A percentile compares a stretch with the other conserved stretches of the same genome.
These are phyloP conservation scores for Tylopilus subfusipes DNA, from an alignment of 768 basidiomycete genomes.

Conservation along the genomic window DNA sequence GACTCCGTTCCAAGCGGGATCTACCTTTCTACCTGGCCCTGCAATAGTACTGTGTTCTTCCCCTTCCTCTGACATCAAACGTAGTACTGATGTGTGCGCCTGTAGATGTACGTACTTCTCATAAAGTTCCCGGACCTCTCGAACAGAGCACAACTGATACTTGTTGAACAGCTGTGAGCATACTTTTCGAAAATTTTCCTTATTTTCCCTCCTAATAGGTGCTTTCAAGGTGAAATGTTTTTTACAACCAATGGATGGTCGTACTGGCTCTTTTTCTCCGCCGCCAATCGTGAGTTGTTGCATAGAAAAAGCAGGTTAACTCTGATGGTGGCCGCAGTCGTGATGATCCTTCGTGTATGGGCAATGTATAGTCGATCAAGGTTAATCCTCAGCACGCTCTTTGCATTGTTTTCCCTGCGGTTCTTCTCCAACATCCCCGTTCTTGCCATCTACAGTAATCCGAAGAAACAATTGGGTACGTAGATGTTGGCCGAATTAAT, in stretches of 20 bases:
- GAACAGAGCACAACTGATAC: background rate
- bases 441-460: background rate
- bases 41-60: constrained; percentile 2
- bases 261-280: background rate
- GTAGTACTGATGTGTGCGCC: background rate
- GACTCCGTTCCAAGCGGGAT: background rate
- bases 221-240: background rate
- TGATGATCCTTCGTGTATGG: background rate
- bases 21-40: background rate
- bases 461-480: background rate
- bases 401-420: background rate
- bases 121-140: background rate
- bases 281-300: background rate
- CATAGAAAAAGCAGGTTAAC: background rate
- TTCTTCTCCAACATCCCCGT: background rate
- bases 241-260: background rate
- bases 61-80: background rate
- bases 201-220: background rate
- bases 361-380: too few relatives aligned
- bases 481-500: background rate
- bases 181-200: too few relatives aligned
- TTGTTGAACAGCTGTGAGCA: background rate
- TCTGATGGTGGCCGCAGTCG: background rate
- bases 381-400: background rate
- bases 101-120: background rate